phyloP scores from a whole-genome alignment of 2,329 filamentous ascomycete genomes.

The Xylaria sp. region DNA sequence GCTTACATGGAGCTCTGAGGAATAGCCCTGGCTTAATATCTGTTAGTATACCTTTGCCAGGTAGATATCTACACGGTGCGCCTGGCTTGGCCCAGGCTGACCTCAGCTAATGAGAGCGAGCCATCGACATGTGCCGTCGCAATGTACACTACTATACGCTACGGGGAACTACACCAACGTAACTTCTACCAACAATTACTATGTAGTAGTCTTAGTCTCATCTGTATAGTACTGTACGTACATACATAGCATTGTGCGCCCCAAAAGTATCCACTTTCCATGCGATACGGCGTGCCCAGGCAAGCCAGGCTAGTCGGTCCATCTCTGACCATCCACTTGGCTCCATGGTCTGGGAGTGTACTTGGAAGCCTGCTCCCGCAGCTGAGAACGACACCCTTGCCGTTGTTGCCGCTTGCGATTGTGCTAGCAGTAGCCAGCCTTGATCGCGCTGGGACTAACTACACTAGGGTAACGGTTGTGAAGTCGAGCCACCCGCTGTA shows the following conservation, averaged over 20 bases:
- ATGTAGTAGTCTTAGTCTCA: conserved; percentile 7
- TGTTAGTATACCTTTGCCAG: background rate
- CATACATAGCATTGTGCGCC: conserved; percentile 11
- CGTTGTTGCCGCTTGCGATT: conserved; percentile 45
- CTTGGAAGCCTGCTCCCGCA: conserved; percentile 41
- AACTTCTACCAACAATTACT: background rate
- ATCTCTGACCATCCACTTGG: conserved; percentile 35
- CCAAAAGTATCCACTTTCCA: conserved; percentile 36
- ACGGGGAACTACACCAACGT: background rate
- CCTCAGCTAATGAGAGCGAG: conserved; percentile 30
- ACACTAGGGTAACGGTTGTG: conserved; percentile 40
- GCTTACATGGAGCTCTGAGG: conserved; percentile 14
- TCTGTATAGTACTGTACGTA: conserved; percentile 7
- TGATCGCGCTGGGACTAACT: conserved; percentile 34
- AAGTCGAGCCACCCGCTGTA: conserved; percentile 40
- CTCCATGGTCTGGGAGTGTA: conserved; percentile 33
- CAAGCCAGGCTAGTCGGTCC: conserved; percentile 36
- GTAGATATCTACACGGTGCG: conserved; percentile 20
- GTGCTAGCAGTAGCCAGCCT: conserved; percentile 27
- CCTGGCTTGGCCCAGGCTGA: conserved; percentile 32
- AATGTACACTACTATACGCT: background rate
- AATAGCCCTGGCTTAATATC: conserved; percentile 31
- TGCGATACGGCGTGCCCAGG: conserved; percentile 37
- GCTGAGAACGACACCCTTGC: conserved; percentile 44
- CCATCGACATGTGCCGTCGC: background rate